Evolutionary conservation across 2,329 filamentous ascomycete genomes (phyloP), one percentile per base, ranked within the genome.

Genomic region (Venturia nashicola): DNA sequence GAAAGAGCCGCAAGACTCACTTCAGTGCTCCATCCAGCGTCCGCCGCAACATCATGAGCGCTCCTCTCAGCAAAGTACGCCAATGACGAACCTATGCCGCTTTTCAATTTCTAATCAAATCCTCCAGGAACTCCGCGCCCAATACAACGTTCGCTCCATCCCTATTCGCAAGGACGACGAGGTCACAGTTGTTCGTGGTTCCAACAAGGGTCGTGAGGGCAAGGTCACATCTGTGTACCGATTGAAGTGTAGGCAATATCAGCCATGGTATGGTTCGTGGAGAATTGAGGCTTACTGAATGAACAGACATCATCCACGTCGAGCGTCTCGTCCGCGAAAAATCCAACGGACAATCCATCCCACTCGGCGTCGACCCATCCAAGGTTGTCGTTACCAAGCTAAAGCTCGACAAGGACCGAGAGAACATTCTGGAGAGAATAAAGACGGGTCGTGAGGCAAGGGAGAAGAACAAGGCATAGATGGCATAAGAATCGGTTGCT

Each of bases 1-100:
- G 93, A 83, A 99, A 99, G 91, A 94, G 91, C 82, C 91, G 94
- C 82, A 96, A 96, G 86, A 90, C 91, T 78, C 93, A 99, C 86
- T 99, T 96, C 87, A 83, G 85, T 78, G 94, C 94, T 72, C 91
- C 92, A 72, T 97, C 92, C 79, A 91, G 89, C 83, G 85, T 90
- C 77, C 92, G 94, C 81, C 91, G 94, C 78, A 85, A 88, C 74
- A 96, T 96, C 83, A 97, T 99, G 92, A 93, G 89, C 83, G 92
- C 94, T 72, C 89, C 90, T 74, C 86, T 97, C 72, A 89, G 85
- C 84, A 96, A 66, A 44, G 62, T 62, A 61, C 68, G 69, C 67
- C 68, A 11, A 60, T 36, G 14, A 36, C 8, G 51, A 34, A 27
- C 8, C 16, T 7, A 0, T 36, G 14, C 14, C 51, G 14, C 48